Base-by-base conservation (phyloP, 2,329 filamentous ascomycete genomes). In the Beauveria asiatica region DNA sequence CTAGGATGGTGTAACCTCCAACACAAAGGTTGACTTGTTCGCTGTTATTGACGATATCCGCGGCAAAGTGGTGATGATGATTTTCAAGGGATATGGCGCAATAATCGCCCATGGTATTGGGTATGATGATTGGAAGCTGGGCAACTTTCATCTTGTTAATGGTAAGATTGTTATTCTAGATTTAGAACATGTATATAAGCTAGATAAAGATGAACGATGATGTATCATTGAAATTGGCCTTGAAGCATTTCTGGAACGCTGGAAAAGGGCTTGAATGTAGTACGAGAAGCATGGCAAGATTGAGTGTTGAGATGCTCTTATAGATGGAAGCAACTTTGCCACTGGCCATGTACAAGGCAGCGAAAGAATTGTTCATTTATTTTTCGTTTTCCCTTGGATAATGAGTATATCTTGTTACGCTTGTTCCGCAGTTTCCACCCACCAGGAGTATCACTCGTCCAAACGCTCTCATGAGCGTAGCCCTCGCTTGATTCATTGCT, bases 141-240 rank as follows among this genome's bases (percentile, higher is more conserved):
- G 62, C 44, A 63, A 63, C 46, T 61, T 54, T 53, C 55, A 62
- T 16, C 33, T 63, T n/a, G 51, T 63, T 17, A 25, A 62, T 56
- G 60, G 61, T 19, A 49, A 52, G 30, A 58, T 64, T 13, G 30
- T 62, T 10, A 37, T 64, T 46, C 9, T 64, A 25, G 63, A 62
- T 41, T 27, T 62, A 25, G 57, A 61, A 54, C 41, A 6, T 5
- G 49, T 11, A 8, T 52, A 39, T 52, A 27, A 33, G 13, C 49
- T 51, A n/a, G 30, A 52, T 39, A 3, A 37, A 25, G 46, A 49
- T 21, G 27, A 37, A 27, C 46, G 25, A 11, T 16, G 39, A 19
- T 52, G 33, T 19, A 16, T n/a, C 30, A 25, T 21, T 8, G 10
- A 21, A 19, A 51, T 37, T 11, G 49, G 49, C 17, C 17, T 16